These are phyloP conservation scores for Phyllosticta citriasiana DNA, from an alignment of 2,329 filamentous ascomycete species.

Conservation along the genomic window DNA sequence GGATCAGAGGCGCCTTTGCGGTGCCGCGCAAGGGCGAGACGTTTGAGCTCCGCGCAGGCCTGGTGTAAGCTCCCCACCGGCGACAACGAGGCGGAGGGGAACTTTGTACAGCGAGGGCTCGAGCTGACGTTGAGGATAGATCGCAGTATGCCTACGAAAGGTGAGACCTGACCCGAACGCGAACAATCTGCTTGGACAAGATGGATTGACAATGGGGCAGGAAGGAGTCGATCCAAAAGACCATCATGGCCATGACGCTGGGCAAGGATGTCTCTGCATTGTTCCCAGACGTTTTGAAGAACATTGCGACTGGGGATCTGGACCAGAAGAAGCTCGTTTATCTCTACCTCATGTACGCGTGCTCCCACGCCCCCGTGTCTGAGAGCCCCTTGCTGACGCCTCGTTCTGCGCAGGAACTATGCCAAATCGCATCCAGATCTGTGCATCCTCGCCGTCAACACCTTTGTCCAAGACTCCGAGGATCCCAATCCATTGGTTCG, in stretches of 20 bases:
- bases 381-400: slow-evolving; percentile 10
- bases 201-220: slow-evolving; percentile 34
- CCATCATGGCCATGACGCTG: slow-evolving; percentile 99
- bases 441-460: slow-evolving; percentile 97
- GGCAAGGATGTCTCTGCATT: slow-evolving; percentile 96
- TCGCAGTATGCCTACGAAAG: slow-evolving; percentile 98
- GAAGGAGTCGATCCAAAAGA: slow-evolving; percentile 98
- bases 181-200: neutral
- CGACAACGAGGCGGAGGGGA: neutral
- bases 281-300: slow-evolving; percentile 97
- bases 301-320: slow-evolving; percentile 87
- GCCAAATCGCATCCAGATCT: slow-evolving; percentile 98
- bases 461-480: slow-evolving; percentile 97
- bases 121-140: slow-evolving; percentile 38
- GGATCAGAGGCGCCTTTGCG: slow-evolving; percentile 88
- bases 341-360: slow-evolving; percentile 80
- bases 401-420: slow-evolving; percentile 64
- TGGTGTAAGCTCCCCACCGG: slow-evolving; percentile 46
- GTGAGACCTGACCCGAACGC: slow-evolving; percentile 28
- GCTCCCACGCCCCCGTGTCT: neutral
- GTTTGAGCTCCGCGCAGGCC: slow-evolving; percentile 86
- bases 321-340: slow-evolving; percentile 99
- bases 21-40: slow-evolving; percentile 94
- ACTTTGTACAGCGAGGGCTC: neutral
- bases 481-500: slow-evolving; percentile 93